Evolutionary conservation across 352 stramenopile genomes (phyloP), one percentile per base, ranked within the genome.

Genomic region (Globisporangium ultimum): DNA sequence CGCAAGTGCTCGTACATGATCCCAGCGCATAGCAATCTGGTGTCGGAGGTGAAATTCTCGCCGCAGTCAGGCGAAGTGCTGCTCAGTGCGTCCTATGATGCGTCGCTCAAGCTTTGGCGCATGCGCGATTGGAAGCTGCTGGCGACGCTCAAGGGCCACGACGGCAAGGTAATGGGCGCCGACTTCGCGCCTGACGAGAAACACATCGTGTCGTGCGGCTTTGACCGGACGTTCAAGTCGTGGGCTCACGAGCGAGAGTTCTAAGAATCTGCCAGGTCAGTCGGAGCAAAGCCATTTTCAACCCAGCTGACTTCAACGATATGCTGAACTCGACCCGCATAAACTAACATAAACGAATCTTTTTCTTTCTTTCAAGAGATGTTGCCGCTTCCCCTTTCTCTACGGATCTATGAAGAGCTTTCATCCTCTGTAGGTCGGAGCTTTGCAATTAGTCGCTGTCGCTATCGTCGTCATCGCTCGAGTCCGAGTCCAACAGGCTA

Each of bases 151-250:
- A 73, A 88, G 48, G 96, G 92, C 32, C 96, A 98, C 69, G 91
- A 98, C 61, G 95, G 95, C 50, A 98, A 98, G 68, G 85, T 98
- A 22, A 98, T 97, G 88, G 82, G 87, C 6, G 83, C 93, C 12
- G 95, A 98, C 71, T 85, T 98, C 43, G 77, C 95, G 22, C 76
- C 76, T 11, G 88, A 98, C 55, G 90, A 97, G 54, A 88, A 76
- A 56, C 88, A 95, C 64, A 36, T 97, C 22, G 89, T 96, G 14
- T 96, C 89, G 4, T 95, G 84, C 50, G 89, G 88, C 8, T 95
- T 95, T 49, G 91, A 98, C 51, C 85, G 90, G 41, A 98, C 91
- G 9, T 96, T 97, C 63, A 98, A 98, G 70, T 79, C 94, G 8
- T 98, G 91, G 91, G 88, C 88, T 7, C 88, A 96, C 55, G 83